Base-by-base conservation (phyloP, 106 monocot genomes). In the Dendrobium chrysotoxum region DNA sequence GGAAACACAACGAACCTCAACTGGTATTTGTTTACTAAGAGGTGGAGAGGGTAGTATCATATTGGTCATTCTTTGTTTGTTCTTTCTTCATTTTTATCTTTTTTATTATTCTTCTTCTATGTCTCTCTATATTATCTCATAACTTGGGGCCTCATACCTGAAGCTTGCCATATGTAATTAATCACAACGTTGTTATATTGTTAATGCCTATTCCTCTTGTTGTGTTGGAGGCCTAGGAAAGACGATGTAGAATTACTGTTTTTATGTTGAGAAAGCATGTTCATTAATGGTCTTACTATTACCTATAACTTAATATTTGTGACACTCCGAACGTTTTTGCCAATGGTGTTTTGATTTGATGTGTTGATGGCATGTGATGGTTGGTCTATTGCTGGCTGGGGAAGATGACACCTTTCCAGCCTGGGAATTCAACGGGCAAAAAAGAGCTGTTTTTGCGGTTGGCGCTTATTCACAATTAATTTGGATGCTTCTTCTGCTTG, bases 171-270 rank as follows among this genome's bases (percentile, higher is more conserved):
- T 71, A 71, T 71, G 71, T 38, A 71, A 71, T 71, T 71, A 71
- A 39, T 71, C 71, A 38, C 17, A 38, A 71, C 38, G 30, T 71
- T 71, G 71, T 28, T 71, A 71, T 71, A 38, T 71, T 38, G 71
- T 1, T 35, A 2, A 16, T 71, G 35, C 35, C 15, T 35, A 38
- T 65, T 65, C 6, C 64, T 26, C 11, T 23, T 26, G n/a, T 25
- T 26, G 64, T 9, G 23, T n/a, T 9, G 26, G 25, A 65, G n/a
- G 26, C n/a, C 9, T 25, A 65, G 23, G 26, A 65, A 65, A 65
- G 11, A 26, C 9, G 64, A n/a, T 65, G 25, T 65, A 65, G 26
- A 65, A 65, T 35, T 65, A 26, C 64, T 64, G 4, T n/a, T 64
- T n/a, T 25, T n/a, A 61, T 5, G 61, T 7, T 61, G 18, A 61